Conservation (phyloP, 305 asterid genomes). For the Solanum hybrid region DNA sequence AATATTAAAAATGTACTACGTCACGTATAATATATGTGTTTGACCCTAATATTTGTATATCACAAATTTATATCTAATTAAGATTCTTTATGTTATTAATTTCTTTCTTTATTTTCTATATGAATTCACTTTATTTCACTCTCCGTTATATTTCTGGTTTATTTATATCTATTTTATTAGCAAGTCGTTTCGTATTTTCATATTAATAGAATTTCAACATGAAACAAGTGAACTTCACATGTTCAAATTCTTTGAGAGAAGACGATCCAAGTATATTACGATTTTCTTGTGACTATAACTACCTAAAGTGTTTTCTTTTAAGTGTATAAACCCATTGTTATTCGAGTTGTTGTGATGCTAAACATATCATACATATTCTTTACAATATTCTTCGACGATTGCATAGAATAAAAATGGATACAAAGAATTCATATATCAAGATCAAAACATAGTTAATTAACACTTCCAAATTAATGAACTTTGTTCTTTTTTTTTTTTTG, state of each 20-base stretch:
- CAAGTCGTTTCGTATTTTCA: neutral
- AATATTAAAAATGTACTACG: neutral
- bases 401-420: neutral
- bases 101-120: neutral
- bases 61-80: too few species aligned
- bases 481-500: too few species aligned
- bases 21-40: neutral
- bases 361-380: neutral
- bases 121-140: neutral
- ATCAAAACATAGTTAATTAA: neutral
- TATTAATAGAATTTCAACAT: too few species aligned
- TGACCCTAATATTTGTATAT: too few species aligned
- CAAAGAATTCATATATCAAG: neutral
- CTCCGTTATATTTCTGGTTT: neutral
- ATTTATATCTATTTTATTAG: neutral
- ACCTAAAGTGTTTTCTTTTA: too few species aligned
- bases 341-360: neutral
- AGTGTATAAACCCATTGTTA: neutral
- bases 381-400: too few species aligned
- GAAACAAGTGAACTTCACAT: neutral
- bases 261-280: neutral
- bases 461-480: neutral
- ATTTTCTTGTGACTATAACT: neutral
- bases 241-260: too few species aligned
- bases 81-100: too few species aligned